Evolutionary conservation across 2,329 filamentous ascomycete species (phyloP).

Genomic region (Colletotrichum filicis): DNA sequence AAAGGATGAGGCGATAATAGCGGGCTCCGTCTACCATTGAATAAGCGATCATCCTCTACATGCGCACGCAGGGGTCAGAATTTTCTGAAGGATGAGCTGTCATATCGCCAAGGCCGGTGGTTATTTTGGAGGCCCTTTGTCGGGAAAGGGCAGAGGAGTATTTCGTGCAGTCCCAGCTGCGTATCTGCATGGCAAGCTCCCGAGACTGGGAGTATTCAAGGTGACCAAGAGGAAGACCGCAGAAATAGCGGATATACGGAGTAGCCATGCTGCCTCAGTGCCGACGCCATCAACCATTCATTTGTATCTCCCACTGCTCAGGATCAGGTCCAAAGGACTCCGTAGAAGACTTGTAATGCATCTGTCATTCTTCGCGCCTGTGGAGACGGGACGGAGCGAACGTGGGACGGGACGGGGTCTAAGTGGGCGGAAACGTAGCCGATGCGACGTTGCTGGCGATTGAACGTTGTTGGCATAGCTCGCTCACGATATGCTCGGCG

Average conservation of each 20-base stretch:
- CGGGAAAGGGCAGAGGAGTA: constrained; percentile 3
- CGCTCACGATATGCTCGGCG: neutral
- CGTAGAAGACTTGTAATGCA: neutral
- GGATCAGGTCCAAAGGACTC: neutral
- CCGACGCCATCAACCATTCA: neutral
- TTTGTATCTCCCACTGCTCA: neutral
- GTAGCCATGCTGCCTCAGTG: neutral
- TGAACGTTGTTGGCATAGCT: neutral
- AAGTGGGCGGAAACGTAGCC: neutral
- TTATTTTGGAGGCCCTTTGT: constrained; percentile 5
- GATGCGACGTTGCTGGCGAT: constrained; percentile 3
- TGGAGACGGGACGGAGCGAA: neutral
- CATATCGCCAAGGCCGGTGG: constrained; percentile 13
- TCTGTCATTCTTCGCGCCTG: neutral
- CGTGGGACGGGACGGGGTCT: neutral
- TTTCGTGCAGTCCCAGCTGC: constrained; percentile 20
- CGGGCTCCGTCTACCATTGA: neutral
- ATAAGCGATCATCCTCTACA: constrained; percentile 1
- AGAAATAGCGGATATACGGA: too few relatives aligned
- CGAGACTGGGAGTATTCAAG: neutral
- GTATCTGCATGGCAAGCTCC: constrained; percentile 17
- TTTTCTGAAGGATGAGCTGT: constrained; percentile 18
- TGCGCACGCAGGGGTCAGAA: constrained; percentile 3
- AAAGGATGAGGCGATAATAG: neutral
- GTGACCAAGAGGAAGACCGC: neutral